Evolutionary conservation across 2,329 filamentous ascomycete species (phyloP), one percentile per base, ranked within the genome.

Genomic region (Colletotrichum cuscutae): DNA sequence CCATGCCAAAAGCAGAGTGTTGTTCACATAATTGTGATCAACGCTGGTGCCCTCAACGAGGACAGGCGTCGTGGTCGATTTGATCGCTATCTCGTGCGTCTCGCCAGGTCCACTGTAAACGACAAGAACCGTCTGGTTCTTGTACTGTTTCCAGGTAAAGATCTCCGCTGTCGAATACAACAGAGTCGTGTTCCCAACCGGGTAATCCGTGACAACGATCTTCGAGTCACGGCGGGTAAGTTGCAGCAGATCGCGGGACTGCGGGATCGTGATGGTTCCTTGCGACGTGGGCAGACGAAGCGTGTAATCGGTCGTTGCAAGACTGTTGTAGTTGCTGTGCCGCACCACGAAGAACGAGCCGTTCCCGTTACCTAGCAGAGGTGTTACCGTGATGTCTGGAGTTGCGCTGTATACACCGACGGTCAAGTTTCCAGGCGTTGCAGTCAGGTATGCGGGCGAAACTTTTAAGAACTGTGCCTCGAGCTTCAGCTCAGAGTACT

Each of bases 401-500:
- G 86, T 89, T 5, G 85, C 78, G 30, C 86, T 90, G 77, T 88
- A 89, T 2, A 88, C 83, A 28, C 88, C 88, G 7, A 83, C 82
- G 11, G 85, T 85, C 46, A 84, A 79, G 76, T 86, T 83, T 12
- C 87, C 86, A 1, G 91, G 88, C 0, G 83, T 85, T 0, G 91
- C 88, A 3, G 88, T 88, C 22, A 95, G 82, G 76, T 94, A 95
- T 0, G 88, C 89, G 0, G 93, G 92, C 0, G 92, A 94, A 0
- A 91, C 92, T 76, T 92, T 92, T 65, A 94, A 81, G 80, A 96
- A 96, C 76, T 94, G 93, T 30, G 89, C 93, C 74, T 94, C 84
- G 1, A 96, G 87, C 78, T 96, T 97, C 30, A 94, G 85, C 79
- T 97, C 93, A 54, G 90, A 92, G 80, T 95, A 96, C 80, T 96